Base-by-base conservation (phyloP, 1,139 yeast genomes). In the Arxiozyma bovina region DNA sequence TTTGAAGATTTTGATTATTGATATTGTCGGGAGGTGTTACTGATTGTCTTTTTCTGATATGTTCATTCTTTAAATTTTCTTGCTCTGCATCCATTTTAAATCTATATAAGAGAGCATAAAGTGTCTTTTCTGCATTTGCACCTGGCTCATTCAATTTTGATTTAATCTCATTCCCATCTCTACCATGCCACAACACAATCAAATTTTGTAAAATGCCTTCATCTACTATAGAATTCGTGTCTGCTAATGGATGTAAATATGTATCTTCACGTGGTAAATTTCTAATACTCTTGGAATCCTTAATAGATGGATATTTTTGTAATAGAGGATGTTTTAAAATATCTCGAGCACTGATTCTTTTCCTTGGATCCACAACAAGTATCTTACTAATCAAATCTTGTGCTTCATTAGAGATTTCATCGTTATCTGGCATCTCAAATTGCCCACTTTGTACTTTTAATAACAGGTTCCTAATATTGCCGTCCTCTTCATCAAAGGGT, bases 361-460 rank as follows among this genome's bases (percentile, higher is more conserved):
- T 71, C 54, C 72, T 73, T 17, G 98, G 96, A 64, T 91, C 88
- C 51, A 87, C 91, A 21, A 85, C 81, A 60, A 93, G 78, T 80
- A 93, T 87, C 60, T 75, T 76, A 51, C 76, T 70, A 44, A 93
- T 78, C 58, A 93, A 76, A 69, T 90, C 94, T 57, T 70, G 71
- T 2, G 94, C 91, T 61, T 86, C 91, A 11, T 62, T 57, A 48
- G 87, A 79, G 44, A 86, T 70, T 58, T 86, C 86, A 48, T 80
- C 78, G 55, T 85, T 83, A 43, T 78, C 77, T 20, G 97, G 97
- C 87, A 93, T 89, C 53, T 79, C 77, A 68, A 83, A 93, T 63
- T 81, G 80, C 34, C 99, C 99, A 56, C 83, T 82, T 73, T 93
- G 97, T 41, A 93, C 99, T 69, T 93, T 93, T 62, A 89, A 74